Conservation (phyloP, 495 filamentous ascomycete species). For the Copromyces sp. region DNA sequence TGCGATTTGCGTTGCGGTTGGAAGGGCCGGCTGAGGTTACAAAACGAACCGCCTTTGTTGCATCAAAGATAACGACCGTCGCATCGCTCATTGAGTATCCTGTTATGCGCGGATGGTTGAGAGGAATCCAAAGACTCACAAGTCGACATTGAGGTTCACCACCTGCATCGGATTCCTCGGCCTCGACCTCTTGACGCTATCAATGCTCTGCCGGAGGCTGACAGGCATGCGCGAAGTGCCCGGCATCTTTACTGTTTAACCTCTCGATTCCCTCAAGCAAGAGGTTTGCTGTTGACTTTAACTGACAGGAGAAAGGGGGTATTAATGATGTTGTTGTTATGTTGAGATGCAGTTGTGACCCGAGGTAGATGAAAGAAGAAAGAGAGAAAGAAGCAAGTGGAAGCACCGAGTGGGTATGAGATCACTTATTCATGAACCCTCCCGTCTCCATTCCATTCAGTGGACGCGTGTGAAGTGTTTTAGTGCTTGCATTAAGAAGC, state of each 20-base stretch:
- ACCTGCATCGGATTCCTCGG: slow-evolving; percentile 48
- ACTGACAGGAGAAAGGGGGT: neutral
- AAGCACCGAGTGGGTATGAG: neutral
- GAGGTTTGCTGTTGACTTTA: neutral
- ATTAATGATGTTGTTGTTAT: neutral
- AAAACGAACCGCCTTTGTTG: neutral
- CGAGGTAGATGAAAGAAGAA: neutral
- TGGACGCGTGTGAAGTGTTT: neutral
- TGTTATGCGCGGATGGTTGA: neutral
- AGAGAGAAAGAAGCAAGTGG: neutral
- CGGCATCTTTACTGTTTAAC: slow-evolving; percentile 34
- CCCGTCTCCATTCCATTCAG: neutral
- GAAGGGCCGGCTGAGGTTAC: neutral
- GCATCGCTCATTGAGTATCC: neutral
- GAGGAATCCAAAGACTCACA: slow-evolving; percentile 47
- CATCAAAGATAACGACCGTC: neutral
- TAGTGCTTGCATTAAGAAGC: neutral
- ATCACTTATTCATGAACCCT: neutral
- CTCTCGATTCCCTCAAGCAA: neutral
- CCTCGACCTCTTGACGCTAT: slow-evolving; percentile 39
- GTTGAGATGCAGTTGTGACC: neutral
- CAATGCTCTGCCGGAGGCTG: slow-evolving; percentile 54
- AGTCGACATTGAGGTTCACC: slow-evolving; percentile 55
- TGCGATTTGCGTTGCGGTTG: neutral
- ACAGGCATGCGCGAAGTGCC: slow-evolving; percentile 58